Evolutionary conservation across 106 monocot genomes (phyloP), one percentile per base, ranked within the genome.

Genomic region (Alisma plantagoaquatica): DNA sequence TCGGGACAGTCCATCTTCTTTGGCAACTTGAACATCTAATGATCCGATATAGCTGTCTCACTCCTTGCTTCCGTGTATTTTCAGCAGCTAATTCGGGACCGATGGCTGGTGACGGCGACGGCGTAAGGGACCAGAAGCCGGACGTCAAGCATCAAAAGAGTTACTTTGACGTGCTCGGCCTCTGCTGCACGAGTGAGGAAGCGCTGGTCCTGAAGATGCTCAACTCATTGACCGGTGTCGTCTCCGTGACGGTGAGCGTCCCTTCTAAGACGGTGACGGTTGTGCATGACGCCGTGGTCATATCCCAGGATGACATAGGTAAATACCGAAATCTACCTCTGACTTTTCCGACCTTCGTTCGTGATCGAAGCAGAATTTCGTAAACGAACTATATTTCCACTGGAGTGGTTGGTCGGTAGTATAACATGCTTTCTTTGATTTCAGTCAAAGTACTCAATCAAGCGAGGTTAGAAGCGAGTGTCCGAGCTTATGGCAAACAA

Each of bases 121-220:
- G 33, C 57, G 8, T 23, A 26, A 24, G 30, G 15, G 27, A 16
- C 38, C n/a, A n/a, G 35, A 11, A 1, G 11, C n/a, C n/a, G 18
- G 26, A 21, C 45, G 19, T 27, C 29, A 1, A 53, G 3, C 20
- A 45, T n/a, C 69, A 87, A 30, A 93, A 83, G 77, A 93, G 87
- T 54, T 93, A 87, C 57, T 87, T 93, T 35, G 93, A 93, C 59
- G 93, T 93, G 7, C 23, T 93, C 43, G 93, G 93, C 2, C 66
- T 93, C 54, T 93, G 93, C 53, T 93, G 93, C 71, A 56, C 93
- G 7, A 77, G 87, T 14, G 93, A 93, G 44, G 77, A 80, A 19
- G 74, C 77, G 4, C 68, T 93, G 1, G 67, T 93, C 7, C 87
- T 87, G 77, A 87, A 69, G 41, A 83, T 87, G 29, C 57, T 93